Evolutionary conservation across 169 alveolate species (phyloP).

Genomic region (Plasmodium vinckei): DNA sequence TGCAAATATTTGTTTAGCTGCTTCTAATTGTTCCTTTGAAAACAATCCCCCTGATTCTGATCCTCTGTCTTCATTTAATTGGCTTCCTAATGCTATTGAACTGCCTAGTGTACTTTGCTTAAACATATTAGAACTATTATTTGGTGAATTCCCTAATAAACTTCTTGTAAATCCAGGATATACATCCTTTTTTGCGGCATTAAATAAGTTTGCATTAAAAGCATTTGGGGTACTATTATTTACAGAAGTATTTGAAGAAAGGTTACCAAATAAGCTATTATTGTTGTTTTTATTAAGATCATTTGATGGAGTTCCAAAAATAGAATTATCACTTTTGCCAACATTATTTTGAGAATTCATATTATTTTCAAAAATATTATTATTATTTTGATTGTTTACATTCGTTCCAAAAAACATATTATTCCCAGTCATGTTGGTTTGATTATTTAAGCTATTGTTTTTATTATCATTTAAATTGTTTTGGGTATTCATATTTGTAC

Average conservation of each 20-base stretch:
- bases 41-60: conserved; percentile 63
- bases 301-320: conserved; percentile 26
- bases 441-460: conserved; percentile 9
- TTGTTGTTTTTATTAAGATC: conserved; percentile 27
- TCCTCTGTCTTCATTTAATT: conserved; percentile 55
- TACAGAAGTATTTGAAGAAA: conserved; percentile 3
- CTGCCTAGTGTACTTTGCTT: conserved; percentile 71
- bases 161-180: conserved; percentile 67
- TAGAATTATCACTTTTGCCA: conserved; percentile 33
- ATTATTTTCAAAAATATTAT: conserved; percentile 11
- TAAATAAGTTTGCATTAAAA: conserved; percentile 62
- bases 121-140: conserved; percentile 50
- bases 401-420: conserved; percentile 14
- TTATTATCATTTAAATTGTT: conserved; percentile 9
- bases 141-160: conserved; percentile 43
- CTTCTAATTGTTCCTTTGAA: conserved; percentile 74
- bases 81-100: conserved; percentile 76
- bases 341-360: conserved; percentile 13
- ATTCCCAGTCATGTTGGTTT: conserved; percentile 9
- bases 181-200: conserved; percentile 72
- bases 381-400: conserved; percentile 24
- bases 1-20: conserved; percentile 74
- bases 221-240: conserved; percentile 28
- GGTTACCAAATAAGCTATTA: conserved; percentile 49
- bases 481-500: conserved; percentile 8